Percentiles rank a stretch among this genome's conserved stretches.
These are phyloP conservation scores for Scenedesmus sp. DNA, from an alignment of 163 green algal species.

Conservation along the genomic window DNA sequence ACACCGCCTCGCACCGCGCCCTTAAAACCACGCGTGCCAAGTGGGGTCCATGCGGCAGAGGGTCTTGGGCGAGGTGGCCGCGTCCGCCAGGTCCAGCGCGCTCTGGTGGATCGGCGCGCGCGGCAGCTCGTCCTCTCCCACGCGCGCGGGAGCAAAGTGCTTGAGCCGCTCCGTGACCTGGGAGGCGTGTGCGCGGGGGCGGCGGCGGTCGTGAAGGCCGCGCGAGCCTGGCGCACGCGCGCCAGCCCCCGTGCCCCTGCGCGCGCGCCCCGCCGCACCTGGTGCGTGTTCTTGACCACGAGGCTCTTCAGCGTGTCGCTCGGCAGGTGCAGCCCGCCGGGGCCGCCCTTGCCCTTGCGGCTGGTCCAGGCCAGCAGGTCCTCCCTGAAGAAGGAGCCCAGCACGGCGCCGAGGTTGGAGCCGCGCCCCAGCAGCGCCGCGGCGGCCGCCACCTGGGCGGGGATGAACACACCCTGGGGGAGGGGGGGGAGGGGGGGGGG, in stretches of 20 bases:
- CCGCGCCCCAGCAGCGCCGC: constrained; percentile 23
- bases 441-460: constrained; percentile 66
- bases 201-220: neutral
- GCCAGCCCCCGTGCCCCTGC: no score
- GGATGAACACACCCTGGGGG: constrained; percentile 57
- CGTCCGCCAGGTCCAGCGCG: constrained; percentile 70
- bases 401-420: constrained; percentile 58
- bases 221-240: neutral
- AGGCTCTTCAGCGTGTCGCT: constrained; percentile 37
- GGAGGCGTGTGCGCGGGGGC: neutral
- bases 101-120: constrained; percentile 38
- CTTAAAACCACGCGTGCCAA: constrained; percentile 85
- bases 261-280: constrained; percentile 17
- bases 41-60: constrained; percentile 95
- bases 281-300: constrained; percentile 43
- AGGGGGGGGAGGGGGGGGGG: neutral
- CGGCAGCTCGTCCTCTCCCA: constrained; percentile 31
- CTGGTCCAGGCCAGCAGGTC: constrained; percentile 82
- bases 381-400: constrained; percentile 90
- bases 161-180: constrained; percentile 48
- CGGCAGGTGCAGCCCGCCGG: constrained; percentile 21
- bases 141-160: constrained; percentile 24
- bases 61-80: constrained; percentile 74
- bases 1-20: neutral
- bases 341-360: constrained; percentile 26